phyloP scores from a whole-genome alignment of 1,139 yeast species.

The Scheffersomyces lignicola region DNA sequence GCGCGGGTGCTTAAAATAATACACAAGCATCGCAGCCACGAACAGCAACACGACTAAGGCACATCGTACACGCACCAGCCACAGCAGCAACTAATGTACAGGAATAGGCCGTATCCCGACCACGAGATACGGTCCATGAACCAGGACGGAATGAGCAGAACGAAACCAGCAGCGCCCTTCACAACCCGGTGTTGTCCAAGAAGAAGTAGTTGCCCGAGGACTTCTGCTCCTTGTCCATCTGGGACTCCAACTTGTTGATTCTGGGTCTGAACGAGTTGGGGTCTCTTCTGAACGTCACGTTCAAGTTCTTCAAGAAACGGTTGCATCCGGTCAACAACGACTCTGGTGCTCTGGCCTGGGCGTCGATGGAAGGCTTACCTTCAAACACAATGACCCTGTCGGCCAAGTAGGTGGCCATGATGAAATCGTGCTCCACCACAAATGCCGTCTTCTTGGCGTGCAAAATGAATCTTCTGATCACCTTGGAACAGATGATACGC shows the following conservation, averaged over 20 bases:
- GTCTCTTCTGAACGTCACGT: conserved; percentile 98
- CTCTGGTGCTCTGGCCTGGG: conserved; percentile 85
- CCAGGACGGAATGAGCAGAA: too few relatives aligned
- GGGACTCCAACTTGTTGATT: conserved; percentile 95
- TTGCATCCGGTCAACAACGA: conserved; percentile 95
- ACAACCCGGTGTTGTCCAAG: conserved; percentile 61
- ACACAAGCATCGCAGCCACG: too few relatives aligned
- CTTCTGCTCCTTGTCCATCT: conserved; percentile 98
- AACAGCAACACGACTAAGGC: conserved; percentile 1
- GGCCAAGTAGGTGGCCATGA: conserved; percentile 98
- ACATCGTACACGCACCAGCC: background rate
- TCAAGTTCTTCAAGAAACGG: conserved; percentile 91
- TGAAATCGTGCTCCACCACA: conserved; percentile 98
- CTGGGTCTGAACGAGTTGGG: conserved; percentile 98
- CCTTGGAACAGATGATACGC: conserved; percentile 98
- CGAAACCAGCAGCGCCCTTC: too few relatives aligned
- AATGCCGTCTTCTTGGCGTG: conserved; percentile 98
- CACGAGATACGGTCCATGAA: too few relatives aligned
- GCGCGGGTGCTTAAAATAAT: too few relatives aligned
- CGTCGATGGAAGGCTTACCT: conserved; percentile 85
- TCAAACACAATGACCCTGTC: conserved; percentile 98
- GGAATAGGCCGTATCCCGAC: too few relatives aligned
- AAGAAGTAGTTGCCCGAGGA: conserved; percentile 89
- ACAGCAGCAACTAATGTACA: too few relatives aligned
- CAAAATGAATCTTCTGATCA: conserved; percentile 91